Base-by-base conservation (phyloP, 2,329 filamentous ascomycete species). In the Penicillium rolfsii region DNA sequence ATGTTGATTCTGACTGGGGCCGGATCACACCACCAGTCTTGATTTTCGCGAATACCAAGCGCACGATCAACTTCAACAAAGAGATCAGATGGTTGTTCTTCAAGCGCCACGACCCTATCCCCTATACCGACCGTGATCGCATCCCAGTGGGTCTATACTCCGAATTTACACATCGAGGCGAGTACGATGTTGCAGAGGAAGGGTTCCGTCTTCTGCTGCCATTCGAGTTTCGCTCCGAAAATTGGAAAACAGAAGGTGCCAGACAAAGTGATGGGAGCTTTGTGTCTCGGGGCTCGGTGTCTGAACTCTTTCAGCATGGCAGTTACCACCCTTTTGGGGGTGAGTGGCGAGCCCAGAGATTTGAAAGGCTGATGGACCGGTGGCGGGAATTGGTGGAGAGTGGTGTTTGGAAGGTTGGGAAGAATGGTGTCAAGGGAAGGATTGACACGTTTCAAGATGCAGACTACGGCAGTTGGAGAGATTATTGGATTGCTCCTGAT, bases 371-470 rank as follows among this genome's bases (percentile, higher is more conserved):
- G 7, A 30, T 48, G 45, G 45, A 48, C 11, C 26, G 26, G 45
- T 30, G 45, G 45, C 45, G 45, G 14, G 45, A 48, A 48, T 48
- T 48, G 45, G 45, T 48, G 45, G 45, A 48, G 24, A 48, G 24
- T 30, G 45, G 45, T 30, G 45, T 48, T 28, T 48, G 45, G 45
- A 48, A n/a, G 14, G 45, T 48, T 30, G 45, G 45, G 14, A 48
- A 48, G 26, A 26, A 48, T 9, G 45, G 45, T 30, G 45, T 48
- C 14, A 30, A 48, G 45, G 45, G 45, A 4, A 16, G 14, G 7
- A 30, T 48, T 30, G 45, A 48, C n/a, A 16, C n/a, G 16, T 48
- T 48, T 30, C 24, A 30, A 11, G 45, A 48, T 30, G 45, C 45
- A 8, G 26, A 48, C 26, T 48, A 48, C 5, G 45, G 26, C 14